Evolutionary conservation across 2,329 filamentous ascomycete species (phyloP).

Genomic region (Scleromitrula shiraiana): DNA sequence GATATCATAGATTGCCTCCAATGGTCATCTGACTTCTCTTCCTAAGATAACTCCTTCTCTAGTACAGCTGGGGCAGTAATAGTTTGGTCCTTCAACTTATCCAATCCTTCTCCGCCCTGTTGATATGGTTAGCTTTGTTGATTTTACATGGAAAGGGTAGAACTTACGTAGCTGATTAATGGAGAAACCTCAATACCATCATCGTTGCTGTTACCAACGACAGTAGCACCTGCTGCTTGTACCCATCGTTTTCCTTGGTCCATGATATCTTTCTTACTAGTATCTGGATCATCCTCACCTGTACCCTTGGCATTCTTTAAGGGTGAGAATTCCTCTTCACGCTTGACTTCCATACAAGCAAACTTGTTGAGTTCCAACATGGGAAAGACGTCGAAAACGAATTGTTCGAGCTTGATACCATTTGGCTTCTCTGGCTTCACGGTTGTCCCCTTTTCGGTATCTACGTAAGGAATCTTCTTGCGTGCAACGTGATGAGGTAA

Average conservation of each 20-base stretch:
- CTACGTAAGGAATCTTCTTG: slow-evolving; percentile 93
- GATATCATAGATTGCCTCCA: not conserved
- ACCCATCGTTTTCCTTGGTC: slow-evolving; percentile 82
- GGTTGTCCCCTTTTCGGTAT: slow-evolving; percentile 66
- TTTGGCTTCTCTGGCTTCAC: slow-evolving; percentile 93
- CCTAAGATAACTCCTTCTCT: slow-evolving; percentile 33
- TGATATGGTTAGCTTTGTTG: slow-evolving; percentile 33
- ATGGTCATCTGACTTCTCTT: not conserved
- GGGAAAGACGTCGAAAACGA: slow-evolving; percentile 97
- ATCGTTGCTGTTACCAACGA: slow-evolving; percentile 55
- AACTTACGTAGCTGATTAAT: slow-evolving; percentile 87
- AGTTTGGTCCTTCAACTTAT: slow-evolving; percentile 44
- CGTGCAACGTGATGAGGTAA: slow-evolving; percentile 92
- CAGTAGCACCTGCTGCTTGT: slow-evolving; percentile 65
- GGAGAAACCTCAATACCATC: slow-evolving; percentile 85
- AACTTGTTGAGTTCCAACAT: slow-evolving; percentile 80
- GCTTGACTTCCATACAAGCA: slow-evolving; percentile 89
- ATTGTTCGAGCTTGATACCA: slow-evolving; percentile 98
- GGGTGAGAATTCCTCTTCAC: slow-evolving; percentile 96
- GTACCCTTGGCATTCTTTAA: slow-evolving; percentile 84
- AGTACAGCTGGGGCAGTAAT: slow-evolving; percentile 46
- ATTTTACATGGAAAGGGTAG: not conserved
- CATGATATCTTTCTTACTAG: slow-evolving; percentile 86
- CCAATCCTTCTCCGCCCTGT: slow-evolving; percentile 56
- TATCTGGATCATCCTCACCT: slow-evolving; percentile 89